Evolutionary conservation across 441 rosid species (phyloP).

Genomic region (Sinapis alba): DNA sequence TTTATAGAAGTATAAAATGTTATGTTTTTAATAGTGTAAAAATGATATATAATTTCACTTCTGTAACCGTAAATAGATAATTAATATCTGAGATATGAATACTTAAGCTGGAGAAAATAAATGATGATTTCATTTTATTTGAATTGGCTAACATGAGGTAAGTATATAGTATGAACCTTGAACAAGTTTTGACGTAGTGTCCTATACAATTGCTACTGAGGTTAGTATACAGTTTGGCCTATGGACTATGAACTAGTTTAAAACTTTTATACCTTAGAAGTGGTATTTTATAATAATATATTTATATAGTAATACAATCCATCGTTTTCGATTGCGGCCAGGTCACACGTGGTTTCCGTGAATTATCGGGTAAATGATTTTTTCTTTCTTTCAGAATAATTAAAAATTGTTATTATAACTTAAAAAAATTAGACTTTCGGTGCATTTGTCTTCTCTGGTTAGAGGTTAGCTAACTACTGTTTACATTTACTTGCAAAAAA

Average conservation of each 20-base stretch:
- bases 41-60: neutral
- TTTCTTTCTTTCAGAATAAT: neutral
- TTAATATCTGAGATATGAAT: neutral
- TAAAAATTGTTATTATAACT: neutral
- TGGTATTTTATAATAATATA: neutral
- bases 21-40: neutral
- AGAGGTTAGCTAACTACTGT: neutral
- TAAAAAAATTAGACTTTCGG: neutral
- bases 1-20: neutral
- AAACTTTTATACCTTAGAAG: too few species aligned
- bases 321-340: neutral
- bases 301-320: neutral
- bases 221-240: neutral
- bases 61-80: neutral
- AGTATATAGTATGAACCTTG: neutral
- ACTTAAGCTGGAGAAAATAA: too few species aligned
- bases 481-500: neutral
- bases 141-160: too few species aligned
- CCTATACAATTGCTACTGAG: neutral
- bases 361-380: neutral
- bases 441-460: neutral
- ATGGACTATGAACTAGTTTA: neutral
- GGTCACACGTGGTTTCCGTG: slow-evolving; percentile 9
- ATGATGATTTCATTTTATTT: too few species aligned
- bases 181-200: neutral